Conservation (phyloP, 257 asterid genomes). For the Mitragyna speciosa region DNA sequence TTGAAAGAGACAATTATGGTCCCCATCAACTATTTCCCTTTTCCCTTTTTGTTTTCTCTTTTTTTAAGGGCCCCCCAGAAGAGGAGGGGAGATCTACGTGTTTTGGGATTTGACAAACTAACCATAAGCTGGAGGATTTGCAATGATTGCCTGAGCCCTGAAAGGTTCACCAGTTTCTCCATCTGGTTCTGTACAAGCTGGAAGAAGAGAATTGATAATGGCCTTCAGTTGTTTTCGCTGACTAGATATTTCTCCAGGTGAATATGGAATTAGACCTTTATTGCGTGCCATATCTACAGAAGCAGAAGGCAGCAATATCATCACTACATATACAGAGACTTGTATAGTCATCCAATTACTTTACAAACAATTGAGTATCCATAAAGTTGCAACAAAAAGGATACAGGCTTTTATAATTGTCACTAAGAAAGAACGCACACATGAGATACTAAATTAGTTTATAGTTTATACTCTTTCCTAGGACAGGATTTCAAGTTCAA, state of each 20-base stretch:
- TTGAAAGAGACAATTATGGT: not conserved
- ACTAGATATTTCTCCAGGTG: conserved; percentile 72
- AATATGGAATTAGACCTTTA: conserved; percentile 92
- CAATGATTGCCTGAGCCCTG: conserved; percentile 97
- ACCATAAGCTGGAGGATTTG: conserved; percentile 99
- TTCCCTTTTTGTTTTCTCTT: not conserved
- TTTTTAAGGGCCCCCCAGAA: too few relatives aligned
- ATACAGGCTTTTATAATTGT: not conserved
- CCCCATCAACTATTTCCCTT: not conserved
- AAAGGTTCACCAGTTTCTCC: conserved; percentile 70
- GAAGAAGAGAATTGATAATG: conserved; percentile 91
- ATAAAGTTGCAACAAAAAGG: not conserved
- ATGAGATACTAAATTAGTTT: not conserved
- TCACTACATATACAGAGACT: not conserved
- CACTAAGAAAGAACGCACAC: not conserved
- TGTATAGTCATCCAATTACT: not conserved
- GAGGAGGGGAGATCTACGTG: not conserved
- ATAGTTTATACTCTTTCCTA: not conserved
- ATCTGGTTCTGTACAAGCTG: conserved; percentile 96
- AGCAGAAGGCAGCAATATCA: conserved; percentile 6
- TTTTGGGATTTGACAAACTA: conserved; percentile 29
- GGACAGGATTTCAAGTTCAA: not conserved
- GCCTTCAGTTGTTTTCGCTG: conserved; percentile 92
- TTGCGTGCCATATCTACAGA: conserved; percentile 92
- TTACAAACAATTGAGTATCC: conserved; percentile 7